Evolutionary conservation across 2,329 filamentous ascomycete genomes (phyloP), one percentile per base, ranked within the genome.

Genomic region (Davidsoniella eucalypti): DNA sequence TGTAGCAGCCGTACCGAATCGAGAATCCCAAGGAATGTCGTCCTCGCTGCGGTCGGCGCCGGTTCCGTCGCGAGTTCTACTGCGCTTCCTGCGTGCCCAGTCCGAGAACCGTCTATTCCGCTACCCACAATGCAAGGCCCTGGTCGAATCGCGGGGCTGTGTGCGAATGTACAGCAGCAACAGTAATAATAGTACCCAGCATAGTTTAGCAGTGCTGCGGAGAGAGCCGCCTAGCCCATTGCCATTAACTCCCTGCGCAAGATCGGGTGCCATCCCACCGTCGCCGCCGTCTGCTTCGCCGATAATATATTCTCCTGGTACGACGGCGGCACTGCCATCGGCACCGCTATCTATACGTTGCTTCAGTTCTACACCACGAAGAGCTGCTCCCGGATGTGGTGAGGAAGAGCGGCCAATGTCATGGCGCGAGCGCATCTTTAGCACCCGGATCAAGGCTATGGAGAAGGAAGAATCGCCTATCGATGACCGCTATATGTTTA

Each of bases 61-160:
- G 45, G 72, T 70, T 47, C 75, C 75, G 23, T 78, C 74, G 47
- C 64, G 64, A 56, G 67, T 63, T 52, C 73, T 90, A 17, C 69
- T 92, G 55, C 79, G 78, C 57, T 90, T 85, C 62, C 71, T 92
- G 55, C 79, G 78, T 56, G 75, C 70, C 49, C 84, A 88, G 63
- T 78, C 82, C 56, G 73, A 83, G 57, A 69, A 69, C 50, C 60
- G 74, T 43, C 68, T 65, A 55, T 73, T 76, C 58, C 71, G 73
- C 62, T 67, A 61, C 50, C 61, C 66, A 41, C 46, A 23, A 37
- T 55, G 52, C 42, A 36, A 39, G 12, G 21, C 43, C 36, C 45
- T 41, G 21, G 25, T n/a, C 36, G 45, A 42, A 23, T 12, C 33
- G 33, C 47, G 40, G 18, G 39, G 40, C 40, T 3, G 26, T 33